A percentile compares a stretch with the other conserved stretches of the same genome.
Evolutionary conservation across 2,329 filamentous ascomycete species (phyloP).

Genomic region (Cytospora piceae): DNA sequence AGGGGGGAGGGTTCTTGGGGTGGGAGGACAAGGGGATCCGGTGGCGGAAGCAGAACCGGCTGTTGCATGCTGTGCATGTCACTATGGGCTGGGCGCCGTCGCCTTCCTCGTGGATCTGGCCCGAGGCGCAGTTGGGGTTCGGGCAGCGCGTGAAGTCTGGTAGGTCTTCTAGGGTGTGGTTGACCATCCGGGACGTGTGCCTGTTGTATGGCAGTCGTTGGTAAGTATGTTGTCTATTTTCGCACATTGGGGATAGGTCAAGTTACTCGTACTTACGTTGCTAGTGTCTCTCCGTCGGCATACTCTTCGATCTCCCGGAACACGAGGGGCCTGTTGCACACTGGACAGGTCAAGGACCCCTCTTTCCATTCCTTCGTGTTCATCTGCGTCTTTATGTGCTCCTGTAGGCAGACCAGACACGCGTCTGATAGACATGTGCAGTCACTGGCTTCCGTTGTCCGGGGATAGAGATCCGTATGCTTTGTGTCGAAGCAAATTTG

Average conservation of each 20-base stretch:
- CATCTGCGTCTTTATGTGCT: slow-evolving; percentile 17
- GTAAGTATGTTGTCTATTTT: too few species aligned
- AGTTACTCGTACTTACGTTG: not conserved
- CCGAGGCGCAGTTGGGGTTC: slow-evolving; percentile 43
- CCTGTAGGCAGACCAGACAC: slow-evolving; percentile 13
- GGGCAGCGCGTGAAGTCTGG: slow-evolving; percentile 48
- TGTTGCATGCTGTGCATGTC: slow-evolving; percentile 35
- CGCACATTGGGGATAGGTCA: too few species aligned
- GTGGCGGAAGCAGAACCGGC: slow-evolving; percentile 37
- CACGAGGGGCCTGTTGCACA: slow-evolving; percentile 9
- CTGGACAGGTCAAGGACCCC: slow-evolving; percentile 12
- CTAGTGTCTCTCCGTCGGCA: slow-evolving; percentile 14
- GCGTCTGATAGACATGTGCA: slow-evolving; percentile 19
- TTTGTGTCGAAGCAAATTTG: slow-evolving; percentile 11
- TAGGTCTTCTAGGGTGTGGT: slow-evolving; percentile 37
- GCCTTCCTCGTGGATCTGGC: slow-evolving; percentile 45
- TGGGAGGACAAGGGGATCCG: slow-evolving; percentile 27
- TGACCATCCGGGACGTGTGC: slow-evolving; percentile 11
- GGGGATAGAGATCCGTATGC: slow-evolving; percentile 13
- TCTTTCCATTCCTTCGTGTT: slow-evolving; percentile 19
- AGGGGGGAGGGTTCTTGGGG: not conserved
- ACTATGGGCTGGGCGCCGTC: slow-evolving; percentile 36
- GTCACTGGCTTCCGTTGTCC: not conserved
- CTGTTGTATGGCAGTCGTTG: not conserved
- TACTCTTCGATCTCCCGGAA: slow-evolving; percentile 15